Evolutionary conservation across 768 basidiomycete genomes (phyloP).

Genomic region (Crassisporium funariophilum): DNA sequence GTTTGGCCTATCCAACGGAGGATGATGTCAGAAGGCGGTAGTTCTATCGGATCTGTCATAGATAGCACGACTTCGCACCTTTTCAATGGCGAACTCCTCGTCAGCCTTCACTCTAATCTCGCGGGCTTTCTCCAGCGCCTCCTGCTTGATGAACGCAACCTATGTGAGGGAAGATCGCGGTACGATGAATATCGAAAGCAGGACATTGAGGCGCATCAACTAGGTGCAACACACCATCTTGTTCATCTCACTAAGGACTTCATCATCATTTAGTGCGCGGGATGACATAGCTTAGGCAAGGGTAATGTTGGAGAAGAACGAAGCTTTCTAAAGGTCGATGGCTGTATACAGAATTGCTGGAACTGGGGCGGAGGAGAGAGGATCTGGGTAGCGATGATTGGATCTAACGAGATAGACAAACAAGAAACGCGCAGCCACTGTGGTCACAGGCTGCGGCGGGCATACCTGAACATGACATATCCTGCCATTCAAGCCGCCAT

Average conservation of each 20-base stretch:
- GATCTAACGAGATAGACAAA: neutral
- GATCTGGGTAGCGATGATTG: neutral
- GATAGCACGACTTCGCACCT: slow-evolving; percentile 53
- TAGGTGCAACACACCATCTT: slow-evolving; percentile 93
- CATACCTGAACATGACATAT: no score
- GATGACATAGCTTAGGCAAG: slow-evolving; percentile 63
- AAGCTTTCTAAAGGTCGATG: neutral
- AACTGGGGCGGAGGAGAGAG: neutral
- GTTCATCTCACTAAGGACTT: slow-evolving; percentile 96
- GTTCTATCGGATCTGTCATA: neutral
- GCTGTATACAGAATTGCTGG: neutral
- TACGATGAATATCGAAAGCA: slow-evolving; percentile 2
- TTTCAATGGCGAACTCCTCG: slow-evolving; percentile 99
- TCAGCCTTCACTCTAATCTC: slow-evolving; percentile 98
- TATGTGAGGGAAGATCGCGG: slow-evolving; percentile 32
- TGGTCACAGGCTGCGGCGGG: no score
- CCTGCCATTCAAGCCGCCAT: no score
- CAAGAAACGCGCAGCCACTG: no score
- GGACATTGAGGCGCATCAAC: neutral
- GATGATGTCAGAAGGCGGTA: slow-evolving; percentile 3
- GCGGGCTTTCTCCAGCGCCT: slow-evolving; percentile 95
- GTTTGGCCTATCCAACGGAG: slow-evolving; percentile 82
- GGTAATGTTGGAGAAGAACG: no score
- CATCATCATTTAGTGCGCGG: slow-evolving; percentile 88
- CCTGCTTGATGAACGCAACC: slow-evolving; percentile 99